Percentiles rank a stretch among this genome's conserved stretches.
Conservation (phyloP, 208 protist genomes). For the Acanthamoeba castellanii region DNA sequence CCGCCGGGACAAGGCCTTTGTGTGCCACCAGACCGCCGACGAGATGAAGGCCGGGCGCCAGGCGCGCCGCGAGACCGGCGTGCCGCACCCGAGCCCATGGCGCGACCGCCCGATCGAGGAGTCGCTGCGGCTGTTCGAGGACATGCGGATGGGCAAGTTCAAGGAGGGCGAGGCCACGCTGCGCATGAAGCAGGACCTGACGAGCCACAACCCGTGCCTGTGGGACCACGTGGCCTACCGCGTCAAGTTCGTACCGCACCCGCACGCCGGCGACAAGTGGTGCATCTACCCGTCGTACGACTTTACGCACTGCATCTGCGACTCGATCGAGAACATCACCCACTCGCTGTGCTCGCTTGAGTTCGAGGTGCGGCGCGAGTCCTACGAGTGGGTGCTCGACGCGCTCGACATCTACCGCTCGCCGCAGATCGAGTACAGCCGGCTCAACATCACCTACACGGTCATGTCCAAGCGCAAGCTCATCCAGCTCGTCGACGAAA, state of each 20-base stretch:
- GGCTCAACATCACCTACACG: slow-evolving; percentile 97
- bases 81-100: slow-evolving; percentile 82
- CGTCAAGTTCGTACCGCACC: slow-evolving; percentile 96
- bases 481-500: slow-evolving; percentile 92
- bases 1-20: slow-evolving; percentile 97
- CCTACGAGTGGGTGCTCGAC: slow-evolving; percentile 96
- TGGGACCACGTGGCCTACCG: slow-evolving; percentile 99
- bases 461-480: slow-evolving; percentile 99
- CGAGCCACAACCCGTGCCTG: slow-evolving; percentile 96
- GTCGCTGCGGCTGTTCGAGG: slow-evolving; percentile 90
- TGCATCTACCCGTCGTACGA: slow-evolving; percentile 99
- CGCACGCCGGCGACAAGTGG: slow-evolving; percentile 87
- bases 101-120: slow-evolving; percentile 90
- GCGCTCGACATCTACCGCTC: slow-evolving; percentile 92
- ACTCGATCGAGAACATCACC: slow-evolving; percentile 99
- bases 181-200: slow-evolving; percentile 99
- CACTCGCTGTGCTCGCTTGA: slow-evolving; percentile 99
- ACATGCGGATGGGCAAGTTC: slow-evolving; percentile 94
- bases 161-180: slow-evolving; percentile 97
- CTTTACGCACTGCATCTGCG: slow-evolving; percentile 99
- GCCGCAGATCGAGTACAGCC: slow-evolving; percentile 98
- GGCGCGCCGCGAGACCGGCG: not conserved
- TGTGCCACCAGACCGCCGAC: slow-evolving; percentile 97
- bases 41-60: slow-evolving; percentile 93
- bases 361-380: slow-evolving; percentile 97